Base-by-base conservation (phyloP, 2,329 filamentous ascomycete species). In the Cytospora paraplurivora region DNA sequence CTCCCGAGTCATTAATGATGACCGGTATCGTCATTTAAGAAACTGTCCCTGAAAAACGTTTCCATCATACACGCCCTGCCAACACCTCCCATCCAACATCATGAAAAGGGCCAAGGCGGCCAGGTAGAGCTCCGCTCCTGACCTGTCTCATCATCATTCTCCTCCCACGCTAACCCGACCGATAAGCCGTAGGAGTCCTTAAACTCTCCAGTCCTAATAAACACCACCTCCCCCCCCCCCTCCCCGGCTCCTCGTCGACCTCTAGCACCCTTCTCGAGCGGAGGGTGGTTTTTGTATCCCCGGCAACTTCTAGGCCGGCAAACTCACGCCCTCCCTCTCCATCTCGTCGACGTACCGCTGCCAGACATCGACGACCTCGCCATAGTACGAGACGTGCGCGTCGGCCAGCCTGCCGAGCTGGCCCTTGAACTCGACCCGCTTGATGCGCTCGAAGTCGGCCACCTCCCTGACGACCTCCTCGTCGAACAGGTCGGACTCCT, bases 401-500 rank as follows among this genome's bases (percentile, higher is more conserved):
- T 94, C 89, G 0, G 94, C 92, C 56, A 99, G 77, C 3, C 86
- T 88, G 2, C 92, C 92, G 56, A 99, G 82, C 69, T 95, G 93
- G 68, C 89, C 85, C 75, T 92, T 91, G 77, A 99, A 96, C 81
- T 99, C 94, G 50, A 91, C 82, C 47, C 92, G 88, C 81, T 99
- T 99, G 82, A 98, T 98, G 62, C 93, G 86, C 78, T 99, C 95
- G 77, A 99, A 99, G 73, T 97, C 93, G 21, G 85, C 85, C 0
- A 97, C 91, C 75, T 99, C 95, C 71, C 91, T 90, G 51, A 98
- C 90, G 1, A 97, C 94, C 77, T 97, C 93, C 73, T 97, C 93
- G 76, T 97, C 95, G 72, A 99, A 99, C 73, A 92, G 89, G 76
- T 98, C 93, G 57, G 89, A 92, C 15, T 90, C 92, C 72, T 88